Base-by-base conservation (phyloP, 345 rosid genomes). In the Pistacia vera region DNA sequence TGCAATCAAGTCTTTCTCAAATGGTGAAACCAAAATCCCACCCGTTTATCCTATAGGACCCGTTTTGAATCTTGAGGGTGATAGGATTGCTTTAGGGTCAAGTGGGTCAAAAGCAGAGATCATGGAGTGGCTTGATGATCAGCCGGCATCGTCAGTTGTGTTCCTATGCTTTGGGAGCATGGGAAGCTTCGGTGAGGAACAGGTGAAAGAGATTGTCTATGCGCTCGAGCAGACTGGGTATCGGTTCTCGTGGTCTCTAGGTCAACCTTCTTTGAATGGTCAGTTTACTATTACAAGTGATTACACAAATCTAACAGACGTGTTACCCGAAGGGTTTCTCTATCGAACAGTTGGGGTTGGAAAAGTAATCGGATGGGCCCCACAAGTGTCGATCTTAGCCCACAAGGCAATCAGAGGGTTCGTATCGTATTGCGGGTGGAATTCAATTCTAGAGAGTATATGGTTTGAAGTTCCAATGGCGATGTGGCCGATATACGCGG, bases 341-440 rank as follows among this genome's bases (percentile, higher is more conserved):
- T 0, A 25, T 25, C 25, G 25, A 0, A 25, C 25, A 25, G 25
- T 25, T 5, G 79, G 75, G 48, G 70, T 74, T 0, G 93, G 91
- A 7, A 82, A 78, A 60, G 78, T 87, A 0, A 84, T 88, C 3
- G 88, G 88, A 35, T 89, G 92, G 96, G 90, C 93, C 7, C 96
- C 90, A 12, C 80, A 80, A 18, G 79, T 54, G 28, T 51, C 41
- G 0, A 59, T 78, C 8, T 71, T 82, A 20, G 81, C 63, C 11
- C 81, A 78, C 74, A 56, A n/a, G 13, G 72, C 86, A 0, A 69
- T 85, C 0, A 90, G 90, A 11, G 95, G 93, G 7, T 92, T 90
- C 12, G 91, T 92, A 20, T 79, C 91, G 12, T 90, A 91, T 25
- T 86, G 91, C 11, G 93, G 92, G 3, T 90, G 93, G 93, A 88